These are phyloP conservation scores for Fimicolochytrium jonesii DNA, from an alignment of 192 early-diverging fungal species.

Conservation along the genomic window DNA sequence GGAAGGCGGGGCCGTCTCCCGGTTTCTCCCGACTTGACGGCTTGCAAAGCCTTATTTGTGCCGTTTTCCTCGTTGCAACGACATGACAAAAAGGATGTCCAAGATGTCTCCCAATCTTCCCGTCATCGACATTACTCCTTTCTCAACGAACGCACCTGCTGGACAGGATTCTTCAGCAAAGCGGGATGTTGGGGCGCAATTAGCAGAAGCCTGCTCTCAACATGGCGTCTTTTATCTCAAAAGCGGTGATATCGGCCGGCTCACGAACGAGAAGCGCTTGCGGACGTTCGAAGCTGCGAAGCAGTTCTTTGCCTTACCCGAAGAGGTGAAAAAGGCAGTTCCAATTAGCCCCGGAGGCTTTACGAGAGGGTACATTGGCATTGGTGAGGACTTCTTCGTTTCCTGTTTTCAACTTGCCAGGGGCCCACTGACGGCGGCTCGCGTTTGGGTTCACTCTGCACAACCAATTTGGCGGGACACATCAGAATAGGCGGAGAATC, in stretches of 20 bases:
- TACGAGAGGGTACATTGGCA: slow-evolving; percentile 12
- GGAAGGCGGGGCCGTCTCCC: too few species aligned
- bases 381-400: not conserved
- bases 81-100: too few species aligned
- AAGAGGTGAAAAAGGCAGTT: slow-evolving; percentile 6
- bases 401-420: not conserved
- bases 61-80: too few species aligned
- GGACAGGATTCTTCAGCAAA: too few species aligned
- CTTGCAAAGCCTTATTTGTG: too few species aligned
- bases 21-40: too few species aligned
- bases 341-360: slow-evolving; percentile 7
- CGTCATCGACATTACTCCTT: too few species aligned
- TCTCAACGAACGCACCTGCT: too few species aligned
- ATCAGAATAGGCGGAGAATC: slow-evolving; percentile 34
- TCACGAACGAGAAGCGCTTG: not conserved
- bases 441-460: not conserved
- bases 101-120: too few species aligned
- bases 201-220: not conserved
- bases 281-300: not conserved
- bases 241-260: not conserved
- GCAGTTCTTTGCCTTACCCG: not conserved
- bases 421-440: not conserved
- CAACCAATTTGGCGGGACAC: not conserved
- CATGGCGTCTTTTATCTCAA: slow-evolving; percentile 16
- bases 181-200: slow-evolving; percentile 8